Evolutionary conservation across 176 grass and related monocot species (phyloP).

Genomic region (Bonia amplexicaulis): DNA sequence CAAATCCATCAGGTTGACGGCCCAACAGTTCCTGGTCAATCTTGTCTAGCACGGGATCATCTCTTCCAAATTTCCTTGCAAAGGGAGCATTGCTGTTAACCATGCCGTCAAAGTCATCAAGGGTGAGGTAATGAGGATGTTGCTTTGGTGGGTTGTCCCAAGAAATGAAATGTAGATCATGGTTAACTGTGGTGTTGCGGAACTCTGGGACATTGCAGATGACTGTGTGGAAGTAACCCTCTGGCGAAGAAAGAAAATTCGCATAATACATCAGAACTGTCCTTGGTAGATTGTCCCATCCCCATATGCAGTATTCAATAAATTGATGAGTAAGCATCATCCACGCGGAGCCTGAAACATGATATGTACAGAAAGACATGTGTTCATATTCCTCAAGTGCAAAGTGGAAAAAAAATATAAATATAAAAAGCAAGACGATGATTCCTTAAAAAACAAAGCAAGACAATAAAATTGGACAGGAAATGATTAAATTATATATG

Average conservation of each 20-base stretch:
- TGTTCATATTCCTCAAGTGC: neutral
- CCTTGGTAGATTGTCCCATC: constrained; percentile 97
- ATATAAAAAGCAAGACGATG: neutral
- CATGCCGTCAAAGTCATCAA: constrained; percentile 61
- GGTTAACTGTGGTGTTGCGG: constrained; percentile 84
- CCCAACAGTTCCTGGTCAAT: constrained; percentile 78
- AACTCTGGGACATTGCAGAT: constrained; percentile 94
- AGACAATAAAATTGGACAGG: neutral
- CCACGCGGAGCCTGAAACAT: constrained; percentile 89
- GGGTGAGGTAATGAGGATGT: constrained; percentile 80
- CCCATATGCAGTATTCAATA: constrained; percentile 93
- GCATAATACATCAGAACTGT: constrained; percentile 98
- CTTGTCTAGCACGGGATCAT: constrained; percentile 81
- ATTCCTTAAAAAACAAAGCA: too few species aligned
- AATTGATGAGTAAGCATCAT: constrained; percentile 94
- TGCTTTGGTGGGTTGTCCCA: constrained; percentile 99
- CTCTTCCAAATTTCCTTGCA: constrained; percentile 80
- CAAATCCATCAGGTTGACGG: constrained; percentile 54
- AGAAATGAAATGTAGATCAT: constrained; percentile 95
- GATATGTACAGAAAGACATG: constrained; percentile 5
- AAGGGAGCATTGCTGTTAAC: constrained; percentile 81
- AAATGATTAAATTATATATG: neutral
- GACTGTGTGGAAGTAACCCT: constrained; percentile 97
- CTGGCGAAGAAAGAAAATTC: constrained; percentile 89
- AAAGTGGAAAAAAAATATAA: neutral